These are phyloP conservation scores for Tarenaya hassleriana DNA, from an alignment of 345 rosid species.

Conservation along the genomic window DNA sequence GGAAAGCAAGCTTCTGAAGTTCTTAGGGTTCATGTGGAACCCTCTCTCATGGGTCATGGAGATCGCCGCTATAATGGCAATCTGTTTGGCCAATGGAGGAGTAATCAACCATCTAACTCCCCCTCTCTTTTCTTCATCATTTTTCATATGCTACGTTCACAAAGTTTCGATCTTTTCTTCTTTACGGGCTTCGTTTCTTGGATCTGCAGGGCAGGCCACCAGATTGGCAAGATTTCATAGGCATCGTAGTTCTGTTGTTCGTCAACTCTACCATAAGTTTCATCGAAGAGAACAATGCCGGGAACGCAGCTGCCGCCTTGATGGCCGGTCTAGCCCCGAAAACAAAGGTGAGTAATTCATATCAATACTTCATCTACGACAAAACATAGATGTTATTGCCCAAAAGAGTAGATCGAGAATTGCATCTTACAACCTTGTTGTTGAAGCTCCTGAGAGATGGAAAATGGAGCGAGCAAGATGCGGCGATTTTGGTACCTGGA, in stretches of 20 bases:
- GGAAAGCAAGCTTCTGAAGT: slow-evolving; percentile 67
- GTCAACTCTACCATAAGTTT: slow-evolving; percentile 80
- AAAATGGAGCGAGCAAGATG: slow-evolving; percentile 71
- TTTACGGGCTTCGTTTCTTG: not conserved
- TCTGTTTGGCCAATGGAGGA: slow-evolving; percentile 73
- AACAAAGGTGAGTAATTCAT: slow-evolving; percentile 40
- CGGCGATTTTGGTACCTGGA: slow-evolving; percentile 69
- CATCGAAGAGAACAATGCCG: slow-evolving; percentile 83
- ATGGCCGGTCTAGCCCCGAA: slow-evolving; percentile 49
- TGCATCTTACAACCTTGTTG: not conserved
- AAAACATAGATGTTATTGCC: not conserved
- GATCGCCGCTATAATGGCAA: slow-evolving; percentile 85
- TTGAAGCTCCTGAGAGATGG: slow-evolving; percentile 68
- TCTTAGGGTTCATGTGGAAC: slow-evolving; percentile 91
- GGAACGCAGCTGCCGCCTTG: slow-evolving; percentile 74
- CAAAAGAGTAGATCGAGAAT: too few relatives aligned
- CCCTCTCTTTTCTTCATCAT: not conserved
- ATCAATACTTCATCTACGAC: not conserved
- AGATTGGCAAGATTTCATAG: slow-evolving; percentile 84
- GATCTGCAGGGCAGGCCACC: slow-evolving; percentile 67
- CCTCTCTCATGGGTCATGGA: slow-evolving; percentile 96
- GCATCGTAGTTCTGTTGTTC: slow-evolving; percentile 57
- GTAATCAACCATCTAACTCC: slow-evolving; percentile 27
- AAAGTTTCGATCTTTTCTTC: not conserved
- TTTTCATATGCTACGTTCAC: too few relatives aligned